phyloP scores from a whole-genome alignment of 2,329 filamentous ascomycete genomes.

The Thielaviopsis ethacetica region DNA sequence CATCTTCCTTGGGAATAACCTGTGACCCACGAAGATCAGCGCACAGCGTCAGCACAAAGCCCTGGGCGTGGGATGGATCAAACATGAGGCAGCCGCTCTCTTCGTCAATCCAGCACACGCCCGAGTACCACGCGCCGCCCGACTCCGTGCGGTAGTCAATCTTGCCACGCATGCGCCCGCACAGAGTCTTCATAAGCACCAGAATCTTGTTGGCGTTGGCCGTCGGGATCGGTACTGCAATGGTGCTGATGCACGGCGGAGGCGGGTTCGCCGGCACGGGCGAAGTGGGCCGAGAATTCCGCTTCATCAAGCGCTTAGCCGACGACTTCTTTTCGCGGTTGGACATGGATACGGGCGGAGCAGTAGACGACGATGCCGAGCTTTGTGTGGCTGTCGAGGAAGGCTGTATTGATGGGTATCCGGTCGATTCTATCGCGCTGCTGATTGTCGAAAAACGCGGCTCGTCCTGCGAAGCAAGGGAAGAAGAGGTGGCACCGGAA shows the following conservation, averaged over 20 bases:
- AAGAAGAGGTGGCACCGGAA: constrained; percentile 32
- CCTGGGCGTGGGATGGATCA: constrained; percentile 34
- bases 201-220: constrained; percentile 57
- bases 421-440: constrained; percentile 26
- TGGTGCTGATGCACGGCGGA: constrained; percentile 41
- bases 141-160: constrained; percentile 53
- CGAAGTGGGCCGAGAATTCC: constrained; percentile 39
- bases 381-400: constrained; percentile 13
- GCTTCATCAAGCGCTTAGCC: constrained; percentile 37
- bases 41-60: constrained; percentile 6
- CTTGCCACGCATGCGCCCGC: constrained; percentile 65
- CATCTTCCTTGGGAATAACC: constrained; percentile 21
- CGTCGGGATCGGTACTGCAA: constrained; percentile 42
- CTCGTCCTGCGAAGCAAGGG: constrained; percentile 36
- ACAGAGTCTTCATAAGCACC: constrained; percentile 59
- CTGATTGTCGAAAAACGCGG: constrained; percentile 21
- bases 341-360: constrained; percentile 13
- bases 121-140: constrained; percentile 47
- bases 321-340: constrained; percentile 27
- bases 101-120: constrained; percentile 65
- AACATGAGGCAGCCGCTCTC: constrained; percentile 60
- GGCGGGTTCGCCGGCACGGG: constrained; percentile 30
- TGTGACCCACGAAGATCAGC: constrained; percentile 8
- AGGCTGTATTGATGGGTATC: constrained; percentile 24
- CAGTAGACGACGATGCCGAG: constrained; percentile 13